phyloP scores from a whole-genome alignment of 306 rosid genomes.

The Vigna trinervia region DNA sequence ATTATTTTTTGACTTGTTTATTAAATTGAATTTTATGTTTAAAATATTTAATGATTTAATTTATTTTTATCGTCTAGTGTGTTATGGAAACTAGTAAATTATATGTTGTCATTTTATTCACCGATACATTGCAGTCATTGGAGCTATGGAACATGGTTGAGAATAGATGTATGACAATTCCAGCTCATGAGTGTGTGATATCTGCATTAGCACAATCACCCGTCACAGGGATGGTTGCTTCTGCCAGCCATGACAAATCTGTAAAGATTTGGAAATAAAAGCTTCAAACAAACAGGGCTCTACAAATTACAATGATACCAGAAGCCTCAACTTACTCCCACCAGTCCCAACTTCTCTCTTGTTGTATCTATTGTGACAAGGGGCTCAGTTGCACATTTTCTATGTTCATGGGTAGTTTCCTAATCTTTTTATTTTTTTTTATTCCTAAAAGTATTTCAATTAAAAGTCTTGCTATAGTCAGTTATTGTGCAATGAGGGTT shows the following conservation, averaged over 20 bases:
- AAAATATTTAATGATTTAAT: too few relatives aligned
- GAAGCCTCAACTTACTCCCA: conserved; percentile 29
- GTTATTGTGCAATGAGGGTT: conserved; percentile 27
- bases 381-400: conserved; percentile 26
- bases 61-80: too few relatives aligned
- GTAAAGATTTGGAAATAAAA: conserved; percentile 88
- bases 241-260: conserved; percentile 86
- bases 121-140: conserved; percentile 68
- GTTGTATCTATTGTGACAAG: conserved; percentile 44
- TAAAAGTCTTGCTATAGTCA: neutral
- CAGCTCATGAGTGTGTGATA: conserved; percentile 80
- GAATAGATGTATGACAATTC: conserved; percentile 77
- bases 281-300: conserved; percentile 40
- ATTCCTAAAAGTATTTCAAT: neutral
- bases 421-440: neutral
- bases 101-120: conserved; percentile 13
- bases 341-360: conserved; percentile 1
- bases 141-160: conserved; percentile 90
- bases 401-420: conserved; percentile 28
- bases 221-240: conserved; percentile 83
- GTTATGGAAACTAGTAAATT: too few relatives aligned
- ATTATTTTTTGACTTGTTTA: too few relatives aligned
- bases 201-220: conserved; percentile 90
- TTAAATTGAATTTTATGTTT: too few relatives aligned
- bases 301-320: conserved; percentile 17